Percentiles rank a stretch among this genome's conserved stretches.
phyloP scores from a whole-genome alignment of 2,329 filamentous ascomycete species.

The Monosporascus ibericus region DNA sequence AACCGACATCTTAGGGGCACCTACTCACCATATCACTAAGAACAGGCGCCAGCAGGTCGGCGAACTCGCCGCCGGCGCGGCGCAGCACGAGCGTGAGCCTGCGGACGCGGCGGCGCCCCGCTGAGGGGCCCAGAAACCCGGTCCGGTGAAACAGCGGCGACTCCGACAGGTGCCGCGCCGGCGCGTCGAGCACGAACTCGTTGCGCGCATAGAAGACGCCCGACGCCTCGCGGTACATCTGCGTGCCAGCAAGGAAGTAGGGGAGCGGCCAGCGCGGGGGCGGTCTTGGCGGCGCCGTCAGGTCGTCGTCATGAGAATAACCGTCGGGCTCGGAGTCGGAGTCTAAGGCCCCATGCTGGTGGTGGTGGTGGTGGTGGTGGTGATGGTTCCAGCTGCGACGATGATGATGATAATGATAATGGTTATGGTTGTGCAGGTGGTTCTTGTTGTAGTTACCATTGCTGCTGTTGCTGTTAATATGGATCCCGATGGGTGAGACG shows the following conservation, averaged over 20 bases:
- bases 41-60: slow-evolving; percentile 18
- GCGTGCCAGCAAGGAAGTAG: slow-evolving; percentile 22
- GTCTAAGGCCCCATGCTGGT: too few relatives aligned
- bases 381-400: too few relatives aligned
- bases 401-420: too few relatives aligned
- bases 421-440: too few relatives aligned
- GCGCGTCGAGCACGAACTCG: slow-evolving; percentile 22
- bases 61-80: slow-evolving; percentile 25
- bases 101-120: slow-evolving; percentile 21
- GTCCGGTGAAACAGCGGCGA: slow-evolving; percentile 19
- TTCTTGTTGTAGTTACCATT: too few relatives aligned
- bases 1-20: too few relatives aligned
- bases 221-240: slow-evolving; percentile 27
- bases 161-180: slow-evolving; percentile 18
- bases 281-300: too few relatives aligned
- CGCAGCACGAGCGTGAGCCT: slow-evolving; percentile 19
- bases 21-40: slow-evolving; percentile 21
- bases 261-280: slow-evolving; percentile 9
- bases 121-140: slow-evolving; percentile 23
- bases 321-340: too few relatives aligned
- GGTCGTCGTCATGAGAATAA: too few relatives aligned
- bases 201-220: slow-evolving; percentile 24
- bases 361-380: too few relatives aligned
- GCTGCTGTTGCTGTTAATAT: slow-evolving; percentile 8
- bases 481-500: slow-evolving; percentile 15